These are phyloP conservation scores for Tieghemostelium lacteum DNA, from an alignment of 78 protist species.

Conservation along the genomic window DNA sequence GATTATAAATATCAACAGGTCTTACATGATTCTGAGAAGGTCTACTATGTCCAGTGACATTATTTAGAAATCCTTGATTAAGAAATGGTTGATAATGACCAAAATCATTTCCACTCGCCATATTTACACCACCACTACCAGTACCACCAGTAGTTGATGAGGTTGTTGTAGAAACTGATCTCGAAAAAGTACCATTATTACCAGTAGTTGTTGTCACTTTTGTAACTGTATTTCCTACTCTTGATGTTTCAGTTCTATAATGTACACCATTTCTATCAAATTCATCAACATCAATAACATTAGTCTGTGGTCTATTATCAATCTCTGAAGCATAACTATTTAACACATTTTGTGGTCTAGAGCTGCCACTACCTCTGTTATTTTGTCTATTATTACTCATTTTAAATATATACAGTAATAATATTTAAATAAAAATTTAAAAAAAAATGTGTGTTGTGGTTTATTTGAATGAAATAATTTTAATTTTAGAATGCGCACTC, in stretches of 20 bases:
- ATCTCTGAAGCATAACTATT: too few species aligned
- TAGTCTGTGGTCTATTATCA: too few species aligned
- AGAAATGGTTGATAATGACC: not conserved
- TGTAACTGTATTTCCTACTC: not conserved
- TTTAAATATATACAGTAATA: too few species aligned
- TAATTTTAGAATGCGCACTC: too few species aligned
- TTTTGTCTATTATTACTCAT: too few species aligned
- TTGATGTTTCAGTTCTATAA: not conserved
- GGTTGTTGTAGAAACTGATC: not conserved
- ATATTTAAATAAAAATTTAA: too few species aligned
- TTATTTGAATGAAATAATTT: too few species aligned
- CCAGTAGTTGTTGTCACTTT: not conserved
- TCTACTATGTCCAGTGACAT: not conserved
- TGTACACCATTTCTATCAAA: not conserved
- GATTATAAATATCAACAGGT: conserved; percentile 1
- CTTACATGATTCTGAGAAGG: not conserved
- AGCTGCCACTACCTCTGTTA: too few species aligned
- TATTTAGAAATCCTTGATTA: not conserved
- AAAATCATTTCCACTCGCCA: not conserved
- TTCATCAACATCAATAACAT: not conserved
- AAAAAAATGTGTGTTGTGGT: too few species aligned
- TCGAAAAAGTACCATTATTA: not conserved
- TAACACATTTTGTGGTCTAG: too few species aligned
- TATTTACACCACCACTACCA: not conserved
- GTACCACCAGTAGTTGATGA: not conserved